phyloP scores from a whole-genome alignment of 106 monocot species.

The Narthecium ossifragum region DNA sequence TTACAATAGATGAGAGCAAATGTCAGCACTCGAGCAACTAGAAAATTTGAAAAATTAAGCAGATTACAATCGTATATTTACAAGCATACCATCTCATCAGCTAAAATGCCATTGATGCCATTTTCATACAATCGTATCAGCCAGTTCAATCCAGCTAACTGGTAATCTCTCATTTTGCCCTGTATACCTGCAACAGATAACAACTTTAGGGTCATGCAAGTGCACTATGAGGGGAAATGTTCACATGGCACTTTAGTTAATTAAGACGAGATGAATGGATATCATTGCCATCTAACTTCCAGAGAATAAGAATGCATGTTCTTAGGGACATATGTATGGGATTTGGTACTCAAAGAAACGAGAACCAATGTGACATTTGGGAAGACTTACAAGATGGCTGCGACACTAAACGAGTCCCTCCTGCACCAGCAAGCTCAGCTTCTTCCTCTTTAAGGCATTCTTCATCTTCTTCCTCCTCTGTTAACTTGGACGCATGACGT shows the following conservation, averaged over 20 bases:
- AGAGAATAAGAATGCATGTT: no score
- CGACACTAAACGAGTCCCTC: conserved; percentile 76
- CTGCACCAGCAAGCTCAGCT: conserved; percentile 50
- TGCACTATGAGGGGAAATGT: no score
- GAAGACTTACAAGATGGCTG: conserved; percentile 83
- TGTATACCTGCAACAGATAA: conserved; percentile 75
- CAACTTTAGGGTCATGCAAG: no score
- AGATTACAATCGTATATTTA: not conserved
- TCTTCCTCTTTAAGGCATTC: conserved; percentile 93
- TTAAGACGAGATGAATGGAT: no score
- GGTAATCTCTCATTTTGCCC: conserved; percentile 81
- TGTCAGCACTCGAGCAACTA: not conserved
- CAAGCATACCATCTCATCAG: conserved; percentile 94
- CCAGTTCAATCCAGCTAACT: conserved; percentile 95
- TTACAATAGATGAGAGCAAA: not conserved
- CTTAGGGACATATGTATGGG: no score
- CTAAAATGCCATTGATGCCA: conserved; percentile 95
- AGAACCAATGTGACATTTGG: no score
- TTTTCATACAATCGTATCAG: conserved; percentile 87
- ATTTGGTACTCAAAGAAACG: no score
- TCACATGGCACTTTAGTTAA: no score
- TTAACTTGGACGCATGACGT: conserved; percentile 85
- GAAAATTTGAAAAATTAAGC: not conserved
- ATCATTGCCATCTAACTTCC: no score
- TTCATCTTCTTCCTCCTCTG: conserved; percentile 92